phyloP scores from a whole-genome alignment of 2,329 filamentous ascomycete genomes.

The Graphium sp. region DNA sequence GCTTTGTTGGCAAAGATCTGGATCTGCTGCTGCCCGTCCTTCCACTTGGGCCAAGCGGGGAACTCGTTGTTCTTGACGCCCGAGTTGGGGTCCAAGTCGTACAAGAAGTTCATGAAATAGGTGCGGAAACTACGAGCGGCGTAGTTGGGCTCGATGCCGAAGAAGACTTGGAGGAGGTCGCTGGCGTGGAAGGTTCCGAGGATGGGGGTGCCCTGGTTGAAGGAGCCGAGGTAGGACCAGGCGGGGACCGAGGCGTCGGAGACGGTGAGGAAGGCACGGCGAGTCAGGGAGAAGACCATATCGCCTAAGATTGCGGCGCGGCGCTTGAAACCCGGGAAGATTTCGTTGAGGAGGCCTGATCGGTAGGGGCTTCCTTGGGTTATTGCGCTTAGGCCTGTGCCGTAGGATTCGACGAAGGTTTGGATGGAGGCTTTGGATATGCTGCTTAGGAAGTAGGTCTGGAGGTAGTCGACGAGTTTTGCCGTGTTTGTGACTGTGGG shows the following conservation, averaged over 20 bases:
- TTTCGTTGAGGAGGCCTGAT: conserved; percentile 50
- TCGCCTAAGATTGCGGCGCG: conserved; percentile 62
- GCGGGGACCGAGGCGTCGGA: conserved; percentile 39
- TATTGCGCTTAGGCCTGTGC: conserved; percentile 21
- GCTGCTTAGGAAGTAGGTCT: conserved; percentile 38
- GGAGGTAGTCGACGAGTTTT: conserved; percentile 45
- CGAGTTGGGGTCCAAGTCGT: conserved; percentile 53
- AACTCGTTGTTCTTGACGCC: conserved; percentile 18
- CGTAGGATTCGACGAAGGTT: conserved; percentile 45
- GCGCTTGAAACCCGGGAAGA: conserved; percentile 64
- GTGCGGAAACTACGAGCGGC: conserved; percentile 41
- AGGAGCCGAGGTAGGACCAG: conserved; percentile 64
- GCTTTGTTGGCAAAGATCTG: conserved; percentile 21
- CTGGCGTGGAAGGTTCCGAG: conserved; percentile 62
- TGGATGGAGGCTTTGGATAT: conserved; percentile 33
- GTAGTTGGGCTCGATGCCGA: conserved; percentile 44
- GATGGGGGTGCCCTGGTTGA: conserved; percentile 53
- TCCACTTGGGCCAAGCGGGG: conserved; percentile 18
- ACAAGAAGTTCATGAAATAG: conserved; percentile 59
- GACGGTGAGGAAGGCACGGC: conserved; percentile 43
- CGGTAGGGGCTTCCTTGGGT: conserved; percentile 54
- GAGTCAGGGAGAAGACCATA: conserved; percentile 54
- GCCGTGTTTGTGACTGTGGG: conserved; percentile 45
- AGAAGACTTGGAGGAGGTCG: conserved; percentile 54
- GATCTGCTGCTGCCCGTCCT: conserved; percentile 26